Conservation (phyloP, 352 stramenopile species). For the Phytophthora chlamydospora region DNA sequence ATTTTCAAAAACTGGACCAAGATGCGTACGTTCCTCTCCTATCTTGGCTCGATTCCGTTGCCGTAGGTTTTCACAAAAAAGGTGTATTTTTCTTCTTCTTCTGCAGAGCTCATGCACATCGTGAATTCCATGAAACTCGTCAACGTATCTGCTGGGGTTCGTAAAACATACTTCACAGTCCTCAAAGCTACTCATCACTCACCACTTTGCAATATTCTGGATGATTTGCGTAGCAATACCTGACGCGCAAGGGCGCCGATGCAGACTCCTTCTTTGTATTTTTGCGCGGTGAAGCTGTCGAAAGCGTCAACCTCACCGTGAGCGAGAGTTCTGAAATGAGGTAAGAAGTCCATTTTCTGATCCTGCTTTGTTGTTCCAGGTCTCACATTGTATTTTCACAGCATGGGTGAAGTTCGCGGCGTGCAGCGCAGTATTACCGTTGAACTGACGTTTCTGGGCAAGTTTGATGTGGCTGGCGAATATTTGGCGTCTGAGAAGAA, state of each 20-base stretch:
- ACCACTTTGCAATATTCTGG: background rate
- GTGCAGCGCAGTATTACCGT: constrained; percentile 74
- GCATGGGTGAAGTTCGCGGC: constrained; percentile 61
- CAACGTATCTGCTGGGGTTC: constrained; percentile 57
- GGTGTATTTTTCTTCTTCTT: background rate
- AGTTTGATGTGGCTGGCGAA: constrained; percentile 84
- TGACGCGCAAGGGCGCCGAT: constrained; percentile 74
- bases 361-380: background rate
- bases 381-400: constrained; percentile 7
- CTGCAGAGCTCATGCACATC: constrained; percentile 81
- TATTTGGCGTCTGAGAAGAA: constrained; percentile 82
- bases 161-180: constrained; percentile 2
- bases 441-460: constrained; percentile 78
- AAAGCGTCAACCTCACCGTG: constrained; percentile 69
- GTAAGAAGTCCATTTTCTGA: constrained; percentile 15
- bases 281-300: constrained; percentile 71
- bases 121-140: constrained; percentile 88
- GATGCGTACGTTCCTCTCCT: constrained; percentile 62
- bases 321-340: constrained; percentile 66
- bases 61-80: background rate
- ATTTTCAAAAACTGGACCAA: constrained; percentile 85
- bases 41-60: background rate
- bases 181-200: constrained; percentile 1
- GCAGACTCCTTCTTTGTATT: constrained; percentile 84
- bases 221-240: constrained; percentile 63